A percentile compares a stretch with the other conserved stretches of the same genome.
Evolutionary conservation across 495 filamentous ascomycete genomes (phyloP).

Genomic region (Lophiostoma macrostomum): DNA sequence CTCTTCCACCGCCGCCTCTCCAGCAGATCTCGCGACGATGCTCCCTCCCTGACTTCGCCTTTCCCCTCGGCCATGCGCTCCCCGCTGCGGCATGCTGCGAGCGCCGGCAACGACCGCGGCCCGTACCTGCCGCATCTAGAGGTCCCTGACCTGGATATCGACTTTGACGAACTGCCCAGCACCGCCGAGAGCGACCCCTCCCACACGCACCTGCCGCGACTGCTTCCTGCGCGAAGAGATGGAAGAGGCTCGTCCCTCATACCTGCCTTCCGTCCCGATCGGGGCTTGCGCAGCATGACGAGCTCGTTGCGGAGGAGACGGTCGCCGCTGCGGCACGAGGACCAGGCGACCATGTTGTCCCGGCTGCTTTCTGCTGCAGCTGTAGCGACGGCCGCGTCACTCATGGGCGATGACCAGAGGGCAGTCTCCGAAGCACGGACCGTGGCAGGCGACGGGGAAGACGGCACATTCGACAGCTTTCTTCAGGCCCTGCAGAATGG

Average conservation of each 20-base stretch:
- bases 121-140: constrained; percentile 25
- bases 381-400: constrained; percentile 46
- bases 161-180: constrained; percentile 32
- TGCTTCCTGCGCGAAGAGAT: constrained; percentile 15
- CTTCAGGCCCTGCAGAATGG: constrained; percentile 46
- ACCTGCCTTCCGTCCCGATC: constrained; percentile 35
- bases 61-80: constrained; percentile 18
- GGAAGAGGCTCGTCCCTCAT: constrained; percentile 27
- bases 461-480: constrained; percentile 48
- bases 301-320: constrained; percentile 40
- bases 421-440: constrained; percentile 41
- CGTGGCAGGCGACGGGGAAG: constrained; percentile 40
- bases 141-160: constrained; percentile 33
- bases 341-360: constrained; percentile 46
- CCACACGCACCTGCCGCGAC: constrained; percentile 8
- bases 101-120: constrained; percentile 18
- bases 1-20: constrained; percentile 29
- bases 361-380: constrained; percentile 46
- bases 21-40: constrained; percentile 12
- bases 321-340: constrained; percentile 41
- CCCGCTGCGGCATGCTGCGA: constrained; percentile 19
- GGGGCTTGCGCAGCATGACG: constrained; percentile 39
- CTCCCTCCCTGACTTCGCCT: constrained; percentile 12
- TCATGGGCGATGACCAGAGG: constrained; percentile 45
- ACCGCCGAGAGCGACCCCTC: constrained; percentile 1